These are phyloP conservation scores for Aspergillus ustus DNA, from an alignment of 2,329 filamentous ascomycete species.

Conservation along the genomic window DNA sequence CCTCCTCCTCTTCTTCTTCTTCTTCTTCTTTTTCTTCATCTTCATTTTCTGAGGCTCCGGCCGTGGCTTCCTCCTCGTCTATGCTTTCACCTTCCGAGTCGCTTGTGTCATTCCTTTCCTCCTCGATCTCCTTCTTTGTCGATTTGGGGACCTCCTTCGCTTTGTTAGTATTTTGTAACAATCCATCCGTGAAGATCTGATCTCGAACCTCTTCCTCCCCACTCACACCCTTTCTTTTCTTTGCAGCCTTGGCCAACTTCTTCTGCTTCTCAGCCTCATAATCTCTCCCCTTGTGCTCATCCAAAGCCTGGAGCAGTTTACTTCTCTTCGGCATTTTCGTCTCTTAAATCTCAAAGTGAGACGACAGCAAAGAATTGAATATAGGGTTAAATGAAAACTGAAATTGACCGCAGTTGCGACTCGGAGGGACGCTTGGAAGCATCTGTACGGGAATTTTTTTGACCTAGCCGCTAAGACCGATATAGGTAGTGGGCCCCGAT, in stretches of 20 bases:
- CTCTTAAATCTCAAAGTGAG: slow-evolving; percentile 18
- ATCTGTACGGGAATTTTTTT: slow-evolving; percentile 20
- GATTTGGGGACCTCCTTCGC: slow-evolving; percentile 1
- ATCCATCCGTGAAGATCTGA: not conserved
- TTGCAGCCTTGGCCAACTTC: slow-evolving; percentile 61
- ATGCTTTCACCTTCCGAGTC: slow-evolving; percentile 33
- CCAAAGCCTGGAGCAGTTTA: slow-evolving; percentile 63
- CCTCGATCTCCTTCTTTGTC: slow-evolving; percentile 21
- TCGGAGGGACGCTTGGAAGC: not conserved
- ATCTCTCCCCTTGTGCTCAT: slow-evolving; percentile 65
- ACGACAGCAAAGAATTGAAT: not conserved
- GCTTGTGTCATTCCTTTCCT: slow-evolving; percentile 43
- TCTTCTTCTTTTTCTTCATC: slow-evolving; percentile 38
- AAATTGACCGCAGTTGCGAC: not conserved
- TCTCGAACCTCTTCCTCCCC: slow-evolving; percentile 22
- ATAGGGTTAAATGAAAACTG: not conserved
- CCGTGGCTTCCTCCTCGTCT: slow-evolving; percentile 38
- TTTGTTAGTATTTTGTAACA: not conserved
- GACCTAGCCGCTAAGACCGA: slow-evolving; percentile 3
- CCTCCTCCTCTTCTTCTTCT: slow-evolving; percentile 42
- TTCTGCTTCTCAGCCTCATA: slow-evolving; percentile 78
- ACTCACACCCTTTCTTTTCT: slow-evolving; percentile 50
- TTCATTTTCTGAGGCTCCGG: slow-evolving; percentile 30
- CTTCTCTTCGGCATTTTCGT: slow-evolving; percentile 56
- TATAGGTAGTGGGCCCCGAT: slow-evolving; percentile 13